Evolutionary conservation across 257 asterid species (phyloP), one percentile per base, ranked within the genome.

Genomic region (Pogostemon cablin): DNA sequence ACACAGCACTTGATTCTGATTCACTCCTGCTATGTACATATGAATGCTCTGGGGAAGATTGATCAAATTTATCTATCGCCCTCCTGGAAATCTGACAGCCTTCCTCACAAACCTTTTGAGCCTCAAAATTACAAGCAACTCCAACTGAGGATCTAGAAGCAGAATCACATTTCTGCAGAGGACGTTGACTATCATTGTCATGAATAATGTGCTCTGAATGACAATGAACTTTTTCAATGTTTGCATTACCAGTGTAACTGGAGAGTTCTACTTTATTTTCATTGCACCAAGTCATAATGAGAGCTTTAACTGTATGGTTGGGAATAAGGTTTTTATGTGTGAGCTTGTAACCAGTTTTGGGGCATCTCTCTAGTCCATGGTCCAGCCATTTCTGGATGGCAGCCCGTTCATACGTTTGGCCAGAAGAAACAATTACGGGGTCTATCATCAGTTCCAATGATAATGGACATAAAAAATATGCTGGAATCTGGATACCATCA

Each of bases 391-490:
- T 95, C 74, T 83, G 82, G 72, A 91, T 88, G 62, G 92, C 84
- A 32, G 86, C 70, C 76, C 88, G 87, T 76, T 95, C 97, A 49
- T 80, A 95, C 25, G 98, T 95, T 80, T 89, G 93, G 62, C 99
- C 99, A 1, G 99, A 95, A 74, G 96, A 90, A 80, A 95, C 86
- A 65, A 86, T 91, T 48, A 95, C 99, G 1, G 99, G 99, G 64
- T 95, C 96, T 65, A 62, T 65, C 98, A 95, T 89, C 72, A 91
- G 77, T 71, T 84, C 95, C 79, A 87, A 75, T 59, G 98, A 91
- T 65, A 95, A 80, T 4, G 98, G 95, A 65, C 99, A 95, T 42
- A 82, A 80, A 77, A 88, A 95, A 72, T 81, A 84, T 11, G 87
- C 75, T 39, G 97, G 98, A 75, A 91, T 77, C 72, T 64, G 84